These are phyloP conservation scores for Toxicodendron radicans DNA, from an alignment of 345 rosid genomes.

Conservation along the genomic window DNA sequence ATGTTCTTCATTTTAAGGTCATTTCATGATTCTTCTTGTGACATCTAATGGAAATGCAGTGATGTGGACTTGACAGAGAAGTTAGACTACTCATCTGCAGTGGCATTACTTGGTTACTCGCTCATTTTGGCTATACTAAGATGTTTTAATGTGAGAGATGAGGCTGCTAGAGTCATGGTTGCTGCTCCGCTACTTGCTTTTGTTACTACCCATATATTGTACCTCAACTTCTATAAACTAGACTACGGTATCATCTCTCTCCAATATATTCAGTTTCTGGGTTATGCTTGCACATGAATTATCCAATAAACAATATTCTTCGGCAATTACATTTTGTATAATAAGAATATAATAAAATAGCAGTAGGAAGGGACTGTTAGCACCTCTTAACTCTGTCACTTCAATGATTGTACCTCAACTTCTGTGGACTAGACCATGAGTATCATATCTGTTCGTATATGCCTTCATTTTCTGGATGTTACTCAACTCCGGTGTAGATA, in stretches of 20 bases:
- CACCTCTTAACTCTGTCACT: neutral
- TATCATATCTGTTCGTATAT: neutral
- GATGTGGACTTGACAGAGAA: constrained; percentile 78
- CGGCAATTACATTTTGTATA: neutral
- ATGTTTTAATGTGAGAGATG: constrained; percentile 59
- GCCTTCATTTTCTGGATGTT: constrained; percentile 19
- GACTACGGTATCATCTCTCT: constrained; percentile 55
- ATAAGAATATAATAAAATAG: constrained; percentile 4
- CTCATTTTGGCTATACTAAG: constrained; percentile 59
- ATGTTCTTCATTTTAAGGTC: neutral
- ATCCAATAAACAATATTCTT: neutral
- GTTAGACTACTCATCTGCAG: constrained; percentile 73
- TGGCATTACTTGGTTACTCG: constrained; percentile 69
- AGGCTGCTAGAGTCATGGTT: constrained; percentile 75
- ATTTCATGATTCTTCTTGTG: constrained; percentile 8
- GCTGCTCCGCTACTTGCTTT: constrained; percentile 74
- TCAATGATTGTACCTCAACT: neutral
- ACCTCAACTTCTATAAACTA: constrained; percentile 58
- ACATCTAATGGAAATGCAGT: constrained; percentile 31
- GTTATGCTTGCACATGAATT: neutral
- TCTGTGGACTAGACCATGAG: too few species aligned
- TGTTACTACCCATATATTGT: constrained; percentile 66
- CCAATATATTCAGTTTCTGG: neutral
- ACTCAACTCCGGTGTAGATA: neutral
- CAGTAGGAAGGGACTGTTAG: neutral